These are phyloP conservation scores for Erucastrum elatum DNA, from an alignment of 345 rosid genomes.

Conservation along the genomic window DNA sequence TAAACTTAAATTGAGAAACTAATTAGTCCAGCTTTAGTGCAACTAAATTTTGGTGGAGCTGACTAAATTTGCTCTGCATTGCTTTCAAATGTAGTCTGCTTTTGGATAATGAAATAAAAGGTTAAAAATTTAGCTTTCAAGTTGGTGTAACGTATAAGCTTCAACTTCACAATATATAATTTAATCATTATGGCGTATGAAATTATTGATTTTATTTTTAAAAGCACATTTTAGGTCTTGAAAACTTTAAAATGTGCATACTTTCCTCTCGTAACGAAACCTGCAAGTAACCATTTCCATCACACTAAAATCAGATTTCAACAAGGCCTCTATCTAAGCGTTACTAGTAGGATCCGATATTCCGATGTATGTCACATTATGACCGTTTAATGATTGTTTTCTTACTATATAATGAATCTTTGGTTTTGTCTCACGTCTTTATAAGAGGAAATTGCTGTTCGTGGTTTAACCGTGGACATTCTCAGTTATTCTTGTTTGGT, in stretches of 20 bases:
- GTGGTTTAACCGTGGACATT: not conserved
- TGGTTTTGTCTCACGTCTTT: not conserved
- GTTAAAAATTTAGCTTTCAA: conserved; percentile 3
- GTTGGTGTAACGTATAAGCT: conserved; percentile 36
- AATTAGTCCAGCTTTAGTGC: not conserved
- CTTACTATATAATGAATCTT: not conserved
- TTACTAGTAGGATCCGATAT: not conserved
- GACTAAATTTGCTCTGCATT: conserved; percentile 30
- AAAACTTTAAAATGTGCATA: not conserved
- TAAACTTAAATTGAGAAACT: conserved; percentile 21
- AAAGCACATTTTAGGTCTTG: not conserved
- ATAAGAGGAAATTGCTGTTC: not conserved
- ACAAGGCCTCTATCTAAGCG: not conserved
- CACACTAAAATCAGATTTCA: not conserved
- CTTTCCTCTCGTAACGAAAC: not conserved
- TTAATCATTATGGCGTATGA: not conserved
- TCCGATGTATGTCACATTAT: not conserved
- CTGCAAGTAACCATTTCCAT: not conserved
- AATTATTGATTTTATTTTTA: not conserved
- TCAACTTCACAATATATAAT: conserved; percentile 11
- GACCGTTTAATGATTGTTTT: not conserved
- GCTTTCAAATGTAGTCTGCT: conserved; percentile 25
- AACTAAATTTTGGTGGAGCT: conserved; percentile 18
- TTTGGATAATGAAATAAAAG: conserved; percentile 21
- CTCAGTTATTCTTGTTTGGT: not conserved